Evolutionary conservation across 2,329 filamentous ascomycete genomes (phyloP), one percentile per base, ranked within the genome.

Genomic region (Colletotrichum sp.): DNA sequence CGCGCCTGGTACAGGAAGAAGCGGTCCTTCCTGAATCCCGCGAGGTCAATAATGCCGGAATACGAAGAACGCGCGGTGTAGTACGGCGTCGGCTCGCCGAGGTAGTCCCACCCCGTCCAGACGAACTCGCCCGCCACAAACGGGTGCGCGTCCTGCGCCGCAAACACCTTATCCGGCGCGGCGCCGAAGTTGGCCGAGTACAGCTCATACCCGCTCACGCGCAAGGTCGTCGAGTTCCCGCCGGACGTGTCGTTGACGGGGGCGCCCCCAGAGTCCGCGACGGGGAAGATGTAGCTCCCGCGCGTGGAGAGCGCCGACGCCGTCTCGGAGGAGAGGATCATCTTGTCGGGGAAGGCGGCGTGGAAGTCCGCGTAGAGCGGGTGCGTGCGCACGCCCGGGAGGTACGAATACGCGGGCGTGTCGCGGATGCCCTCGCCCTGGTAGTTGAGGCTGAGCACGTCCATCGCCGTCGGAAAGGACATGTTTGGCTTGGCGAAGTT

Each of bases 41-140:
- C 90, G 8, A 91, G 82, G 71, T 92, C 90, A 34, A 92, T 85
- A 73, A 92, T 90, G 12, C 90, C 90, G 61, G 87, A 91, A 79
- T 91, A 92, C 3, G 87, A 88, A 79, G 87, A 89, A 13, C 88
- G 86, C 6, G 88, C 82, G 2, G 80, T 69, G 77, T 88, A 82
- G 78, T 88, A 91, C 1, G 88, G 88, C 10, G 86, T 88, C 3
- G 88, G 88, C 79, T 90, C 88, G 26, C 88, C 88, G 12, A 90
- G 78, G 78, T 90, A 89, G 73, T 89, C 88, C 77, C 82, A 89
- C 1, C 88, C 88, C 0, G 87, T 85, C 88, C 88, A 90, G 8
- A 90, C 88, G 52, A 88, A 90, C 76, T 89, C 90, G 6, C 90
- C 90, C 1, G 88, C 89, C 0, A 90, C 89, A 73, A 85, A 91